A percentile compares a stretch with the other conserved stretches of the same genome.
Conservation (phyloP, 2,329 filamentous ascomycete species). For the Verticillium dahliae region DNA sequence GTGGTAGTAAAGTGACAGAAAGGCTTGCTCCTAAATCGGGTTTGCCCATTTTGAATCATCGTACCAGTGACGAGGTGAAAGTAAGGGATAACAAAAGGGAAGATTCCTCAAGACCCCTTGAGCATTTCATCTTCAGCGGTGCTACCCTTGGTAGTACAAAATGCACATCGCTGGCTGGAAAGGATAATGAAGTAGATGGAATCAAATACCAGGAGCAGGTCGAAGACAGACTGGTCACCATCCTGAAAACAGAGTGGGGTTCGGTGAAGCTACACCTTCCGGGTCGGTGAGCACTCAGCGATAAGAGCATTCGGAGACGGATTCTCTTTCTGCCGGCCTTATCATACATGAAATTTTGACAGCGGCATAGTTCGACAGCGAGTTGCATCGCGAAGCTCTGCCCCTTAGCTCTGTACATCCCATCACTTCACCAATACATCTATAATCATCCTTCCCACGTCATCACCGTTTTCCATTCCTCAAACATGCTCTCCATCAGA, state of each 20-base stretch:
- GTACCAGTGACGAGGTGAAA: too few species aligned
- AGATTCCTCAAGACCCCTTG: too few species aligned
- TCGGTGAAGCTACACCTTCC: background rate
- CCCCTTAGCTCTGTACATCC: background rate
- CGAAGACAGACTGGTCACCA: too few species aligned
- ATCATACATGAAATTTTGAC: background rate
- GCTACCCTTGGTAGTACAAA: too few species aligned
- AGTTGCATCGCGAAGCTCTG: background rate
- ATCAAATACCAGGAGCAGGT: too few species aligned
- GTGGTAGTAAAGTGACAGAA: too few species aligned
- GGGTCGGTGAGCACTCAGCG: background rate
- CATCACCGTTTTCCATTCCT: constrained; percentile 5
- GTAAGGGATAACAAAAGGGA: too few species aligned
- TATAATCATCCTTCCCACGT: constrained; percentile 11
- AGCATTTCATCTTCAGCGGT: too few species aligned
- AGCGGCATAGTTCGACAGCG: background rate
- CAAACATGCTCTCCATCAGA: constrained; percentile 64
- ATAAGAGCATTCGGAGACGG: background rate
- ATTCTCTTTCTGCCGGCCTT: background rate
- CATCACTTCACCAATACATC: background rate
- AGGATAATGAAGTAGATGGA: too few species aligned
- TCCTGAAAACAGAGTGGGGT: background rate
- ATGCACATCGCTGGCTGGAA: too few species aligned
- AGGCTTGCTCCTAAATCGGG: too few species aligned
- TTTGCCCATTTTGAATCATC: too few species aligned